Evolutionary conservation across 2,329 filamentous ascomycete genomes (phyloP).

Genomic region (Fusarium odoratissimum): DNA sequence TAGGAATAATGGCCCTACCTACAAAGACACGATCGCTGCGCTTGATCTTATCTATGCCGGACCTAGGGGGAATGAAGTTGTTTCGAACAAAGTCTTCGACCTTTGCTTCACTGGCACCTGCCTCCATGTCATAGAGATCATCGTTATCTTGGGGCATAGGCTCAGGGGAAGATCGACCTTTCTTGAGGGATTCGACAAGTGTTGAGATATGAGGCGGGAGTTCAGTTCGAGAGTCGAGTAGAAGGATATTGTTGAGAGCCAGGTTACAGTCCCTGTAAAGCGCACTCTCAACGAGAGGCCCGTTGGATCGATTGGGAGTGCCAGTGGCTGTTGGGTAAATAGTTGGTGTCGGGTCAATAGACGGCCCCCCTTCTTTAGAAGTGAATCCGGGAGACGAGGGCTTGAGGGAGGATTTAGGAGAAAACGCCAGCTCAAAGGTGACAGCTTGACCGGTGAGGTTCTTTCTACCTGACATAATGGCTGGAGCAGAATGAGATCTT

Average conservation of each 20-base stretch:
- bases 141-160: neutral
- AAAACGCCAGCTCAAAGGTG: neutral
- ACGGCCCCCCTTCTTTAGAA: neutral
- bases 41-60: neutral
- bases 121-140: neutral
- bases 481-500: slow-evolving; percentile 3
- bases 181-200: neutral
- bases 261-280: slow-evolving; percentile 2
- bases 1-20: neutral
- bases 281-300: slow-evolving; percentile 1
- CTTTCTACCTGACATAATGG: neutral
- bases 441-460: neutral
- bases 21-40: slow-evolving; percentile 9
- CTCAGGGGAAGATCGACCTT: neutral
- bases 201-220: neutral
- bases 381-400: neutral
- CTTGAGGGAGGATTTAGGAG: neutral
- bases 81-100: slow-evolving; percentile 8
- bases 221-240: neutral
- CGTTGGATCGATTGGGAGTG: neutral
- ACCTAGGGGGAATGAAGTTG: neutral
- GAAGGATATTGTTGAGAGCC: slow-evolving; percentile 1
- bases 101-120: neutral
- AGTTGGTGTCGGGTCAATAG: neutral
- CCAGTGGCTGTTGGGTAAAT: neutral